Evolutionary conservation across 352 stramenopile species (phyloP), one percentile per base, ranked within the genome.

Genomic region (Pythium apleroticum): DNA sequence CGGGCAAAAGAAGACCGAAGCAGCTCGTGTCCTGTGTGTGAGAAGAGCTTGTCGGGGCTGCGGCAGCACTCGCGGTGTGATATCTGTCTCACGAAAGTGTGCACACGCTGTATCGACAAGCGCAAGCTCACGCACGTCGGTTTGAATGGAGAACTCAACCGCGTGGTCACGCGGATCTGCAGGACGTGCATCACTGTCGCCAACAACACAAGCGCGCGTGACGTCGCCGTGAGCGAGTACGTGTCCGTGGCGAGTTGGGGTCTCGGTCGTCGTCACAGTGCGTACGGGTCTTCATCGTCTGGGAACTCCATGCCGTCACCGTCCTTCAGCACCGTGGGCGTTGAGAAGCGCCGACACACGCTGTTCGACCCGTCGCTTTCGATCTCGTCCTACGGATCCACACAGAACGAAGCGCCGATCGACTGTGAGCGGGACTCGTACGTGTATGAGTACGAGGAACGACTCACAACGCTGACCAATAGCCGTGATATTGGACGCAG

Each of bases 41-140:
- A 48, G 39, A 48, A 48, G 39, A 24, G 39, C 39, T 24, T 48
- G 17, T 48, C 39, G n/a, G 39, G 15, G 6, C 39, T 48, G 11
- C 39, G 39, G 39, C 24, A 14, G 8, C 17, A 20, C 17, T 48
- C 39, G 12, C 39, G n/a, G 48, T 66, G 60, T 25, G 39, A 60
- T 31, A 33, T 66, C 17, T 66, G 60, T 52, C 22, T 39, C 15
- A 19, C 15, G 10, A 48, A 37, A 37, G 31, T 60, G 7, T 66
- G 60, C 52, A 53, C 50, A 19, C 60, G 60, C 17, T 66, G 60
- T 30, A 43, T 45, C 11, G 60, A 60, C 37, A 66, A 53, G 39
- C 60, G 60, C 2, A 66, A 66, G 39, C 60, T 66, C 37, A 60
- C 60, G n/a, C 50, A 59, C 17, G 49, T 55, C n/a, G 15, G n/a